Conservation (phyloP, 202 grass and related monocot species). For the Saccharum hybrid region DNA sequence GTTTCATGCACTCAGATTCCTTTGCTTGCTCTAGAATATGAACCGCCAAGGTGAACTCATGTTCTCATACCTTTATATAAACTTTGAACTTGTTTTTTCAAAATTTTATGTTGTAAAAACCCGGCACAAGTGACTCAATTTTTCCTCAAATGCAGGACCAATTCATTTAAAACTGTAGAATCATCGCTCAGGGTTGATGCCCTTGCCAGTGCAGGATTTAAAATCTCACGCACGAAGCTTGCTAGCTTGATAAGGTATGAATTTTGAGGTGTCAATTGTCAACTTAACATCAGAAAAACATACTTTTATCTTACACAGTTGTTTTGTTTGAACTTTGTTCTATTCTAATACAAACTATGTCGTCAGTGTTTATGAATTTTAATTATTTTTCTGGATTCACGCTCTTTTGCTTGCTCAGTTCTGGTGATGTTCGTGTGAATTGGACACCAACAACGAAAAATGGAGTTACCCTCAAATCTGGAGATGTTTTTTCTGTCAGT, state of each 20-base stretch:
- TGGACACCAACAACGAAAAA: conserved; percentile 82
- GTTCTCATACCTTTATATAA: conserved; percentile 28
- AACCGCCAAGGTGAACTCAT: conserved; percentile 76
- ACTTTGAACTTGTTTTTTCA: conserved; percentile 34
- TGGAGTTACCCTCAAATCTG: conserved; percentile 77
- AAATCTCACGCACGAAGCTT: conserved; percentile 94
- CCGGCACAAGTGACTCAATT: conserved; percentile 18
- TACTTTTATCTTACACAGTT: conserved; percentile 31
- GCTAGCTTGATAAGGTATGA: conserved; percentile 83
- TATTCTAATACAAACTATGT: conserved; percentile 26
- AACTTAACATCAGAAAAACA: conserved; percentile 6
- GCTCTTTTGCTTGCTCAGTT: conserved; percentile 55
- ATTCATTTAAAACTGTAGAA: conserved; percentile 88
- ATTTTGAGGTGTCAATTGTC: background rate
- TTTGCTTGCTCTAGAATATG: conserved; percentile 94
- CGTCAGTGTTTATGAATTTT: conserved; percentile 6
- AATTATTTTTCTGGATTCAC: conserved; percentile 23
- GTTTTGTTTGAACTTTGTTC: conserved; percentile 32
- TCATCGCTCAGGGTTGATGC: conserved; percentile 92
- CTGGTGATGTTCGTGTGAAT: conserved; percentile 88
- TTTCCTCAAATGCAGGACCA: conserved; percentile 61
- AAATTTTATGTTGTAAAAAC: conserved; percentile 31
- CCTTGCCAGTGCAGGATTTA: conserved; percentile 91
- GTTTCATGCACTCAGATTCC: conserved; percentile 82
- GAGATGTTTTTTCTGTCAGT: conserved; percentile 89